Percentiles rank a stretch among this genome's conserved stretches.
Evolutionary conservation across 257 asterid genomes (phyloP).

Genomic region (Salvia splendens): DNA sequence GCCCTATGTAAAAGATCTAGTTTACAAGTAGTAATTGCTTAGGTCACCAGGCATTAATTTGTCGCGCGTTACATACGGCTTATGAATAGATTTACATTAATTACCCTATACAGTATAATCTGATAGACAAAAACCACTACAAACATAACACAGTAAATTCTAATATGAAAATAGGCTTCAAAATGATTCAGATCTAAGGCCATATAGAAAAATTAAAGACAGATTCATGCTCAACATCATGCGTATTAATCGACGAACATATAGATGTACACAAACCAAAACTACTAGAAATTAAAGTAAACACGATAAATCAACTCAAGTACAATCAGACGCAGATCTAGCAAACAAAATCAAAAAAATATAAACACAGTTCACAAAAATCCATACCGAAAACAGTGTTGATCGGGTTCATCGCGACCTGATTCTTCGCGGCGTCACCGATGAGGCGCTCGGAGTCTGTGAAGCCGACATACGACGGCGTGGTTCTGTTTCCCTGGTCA

Average conservation of each 20-base stretch:
- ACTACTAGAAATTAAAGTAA: too few species aligned
- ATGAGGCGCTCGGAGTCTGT: conserved; percentile 79
- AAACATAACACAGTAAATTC: neutral
- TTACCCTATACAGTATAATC: too few species aligned
- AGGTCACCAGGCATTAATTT: too few species aligned
- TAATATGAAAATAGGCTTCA: neutral
- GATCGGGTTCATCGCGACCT: conserved; percentile 85
- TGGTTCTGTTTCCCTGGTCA: conserved; percentile 88
- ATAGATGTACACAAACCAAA: too few species aligned
- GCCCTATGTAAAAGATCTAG: too few species aligned
- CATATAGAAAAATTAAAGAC: neutral
- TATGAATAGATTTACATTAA: too few species aligned
- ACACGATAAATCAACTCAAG: too few species aligned
- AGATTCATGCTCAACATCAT: neutral
- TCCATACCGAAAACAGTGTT: conserved; percentile 80
- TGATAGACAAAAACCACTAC: too few species aligned
- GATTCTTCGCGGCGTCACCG: conserved; percentile 94
- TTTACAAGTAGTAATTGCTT: too few species aligned
- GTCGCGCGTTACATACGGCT: too few species aligned
- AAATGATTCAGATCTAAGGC: neutral
- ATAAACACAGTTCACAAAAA: neutral
- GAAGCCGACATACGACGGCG: conserved; percentile 79
- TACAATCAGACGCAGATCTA: conserved; percentile 17
- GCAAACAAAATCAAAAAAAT: too few species aligned
- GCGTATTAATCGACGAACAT: too few species aligned